Conservation (phyloP, 345 rosid genomes). For the Dovyalis caffra region DNA sequence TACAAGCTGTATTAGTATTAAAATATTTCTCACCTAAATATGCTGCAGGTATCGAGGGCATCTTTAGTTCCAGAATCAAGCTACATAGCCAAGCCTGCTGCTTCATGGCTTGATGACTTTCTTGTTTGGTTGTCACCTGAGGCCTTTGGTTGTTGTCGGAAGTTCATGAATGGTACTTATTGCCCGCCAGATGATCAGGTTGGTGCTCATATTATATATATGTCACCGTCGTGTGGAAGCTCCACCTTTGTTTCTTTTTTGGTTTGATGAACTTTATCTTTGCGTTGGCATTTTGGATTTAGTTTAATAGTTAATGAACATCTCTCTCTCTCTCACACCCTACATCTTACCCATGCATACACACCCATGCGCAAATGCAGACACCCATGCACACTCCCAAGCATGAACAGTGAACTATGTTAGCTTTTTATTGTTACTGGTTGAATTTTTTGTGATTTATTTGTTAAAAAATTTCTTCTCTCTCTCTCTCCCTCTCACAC, state of each 20-base stretch:
- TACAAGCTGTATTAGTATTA: no score
- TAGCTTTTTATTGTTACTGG: background rate
- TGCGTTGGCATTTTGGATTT: background rate
- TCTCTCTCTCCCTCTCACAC: no score
- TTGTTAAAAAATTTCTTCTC: no score
- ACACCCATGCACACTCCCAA: background rate
- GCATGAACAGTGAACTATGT: background rate
- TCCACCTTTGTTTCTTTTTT: background rate
- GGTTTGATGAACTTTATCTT: background rate
- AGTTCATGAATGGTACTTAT: constrained; percentile 81
- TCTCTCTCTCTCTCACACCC: background rate
- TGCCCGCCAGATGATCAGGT: constrained; percentile 99
- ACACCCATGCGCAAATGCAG: no score
- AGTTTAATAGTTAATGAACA: background rate
- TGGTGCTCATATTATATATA: constrained; percentile 17
- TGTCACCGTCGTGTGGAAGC: background rate
- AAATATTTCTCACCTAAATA: background rate
- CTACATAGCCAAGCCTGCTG: constrained; percentile 97
- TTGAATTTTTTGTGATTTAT: background rate
- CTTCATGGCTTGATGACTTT: constrained; percentile 98
- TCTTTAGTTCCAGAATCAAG: constrained; percentile 78
- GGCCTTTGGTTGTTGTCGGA: constrained; percentile 97
- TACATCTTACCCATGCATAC: background rate
- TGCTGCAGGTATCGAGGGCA: constrained; percentile 66
- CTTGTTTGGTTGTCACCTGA: constrained; percentile 98